Evolutionary conservation across 176 grass and related monocot species (phyloP).

Genomic region (Hordeum marinum): DNA sequence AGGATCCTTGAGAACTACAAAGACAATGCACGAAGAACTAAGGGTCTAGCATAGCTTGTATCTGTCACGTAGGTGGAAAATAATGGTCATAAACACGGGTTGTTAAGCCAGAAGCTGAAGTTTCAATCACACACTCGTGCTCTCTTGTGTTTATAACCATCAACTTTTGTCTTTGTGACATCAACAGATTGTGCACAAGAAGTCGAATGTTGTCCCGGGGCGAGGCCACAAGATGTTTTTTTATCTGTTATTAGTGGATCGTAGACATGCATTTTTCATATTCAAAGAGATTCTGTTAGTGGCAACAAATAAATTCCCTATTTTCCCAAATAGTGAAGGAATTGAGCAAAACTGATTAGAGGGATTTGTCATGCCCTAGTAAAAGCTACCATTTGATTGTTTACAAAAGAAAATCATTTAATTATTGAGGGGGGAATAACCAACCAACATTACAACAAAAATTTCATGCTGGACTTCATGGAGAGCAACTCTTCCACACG

Average conservation of each 20-base stretch:
- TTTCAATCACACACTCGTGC: no score
- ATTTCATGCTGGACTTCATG: slow-evolving; percentile 30
- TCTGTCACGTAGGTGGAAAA: no score
- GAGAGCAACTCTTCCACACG: slow-evolving; percentile 46
- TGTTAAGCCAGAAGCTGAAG: no score
- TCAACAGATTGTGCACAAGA: no score
- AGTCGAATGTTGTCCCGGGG: no score
- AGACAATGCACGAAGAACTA: no score
- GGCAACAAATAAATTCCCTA: neutral
- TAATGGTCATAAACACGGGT: no score
- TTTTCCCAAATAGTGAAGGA: neutral
- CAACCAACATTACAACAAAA: slow-evolving; percentile 24
- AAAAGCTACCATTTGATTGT: neutral
- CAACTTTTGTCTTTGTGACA: no score
- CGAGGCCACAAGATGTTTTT: neutral
- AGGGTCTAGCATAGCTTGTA: no score
- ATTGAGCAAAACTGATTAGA: neutral
- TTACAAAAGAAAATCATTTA: neutral
- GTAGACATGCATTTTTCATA: neutral
- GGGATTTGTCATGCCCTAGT: neutral
- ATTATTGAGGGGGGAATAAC: neutral
- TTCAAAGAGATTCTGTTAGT: neutral
- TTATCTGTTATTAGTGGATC: neutral
- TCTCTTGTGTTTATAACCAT: no score
- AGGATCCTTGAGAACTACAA: no score